Conservation (phyloP, 352 stramenopile species). For the Globisporangium mamillatum region DNA sequence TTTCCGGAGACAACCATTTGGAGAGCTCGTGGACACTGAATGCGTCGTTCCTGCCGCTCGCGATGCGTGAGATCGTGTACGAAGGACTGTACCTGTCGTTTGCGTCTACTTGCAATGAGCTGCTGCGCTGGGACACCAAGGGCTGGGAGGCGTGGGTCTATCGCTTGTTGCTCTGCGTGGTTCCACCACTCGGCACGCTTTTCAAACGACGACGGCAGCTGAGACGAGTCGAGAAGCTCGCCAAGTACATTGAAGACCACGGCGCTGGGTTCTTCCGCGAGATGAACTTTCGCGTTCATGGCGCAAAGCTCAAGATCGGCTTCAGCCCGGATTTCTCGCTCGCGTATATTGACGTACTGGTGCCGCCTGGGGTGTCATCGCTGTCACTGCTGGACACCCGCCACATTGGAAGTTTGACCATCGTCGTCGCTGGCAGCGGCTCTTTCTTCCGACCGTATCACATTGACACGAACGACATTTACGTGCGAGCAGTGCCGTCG, state of each 20-base stretch:
- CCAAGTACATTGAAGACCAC: constrained; percentile 64
- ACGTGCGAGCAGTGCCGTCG: constrained; percentile 69
- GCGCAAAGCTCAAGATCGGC: constrained; percentile 73
- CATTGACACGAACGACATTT: constrained; percentile 82
- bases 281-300: constrained; percentile 75
- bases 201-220: constrained; percentile 73
- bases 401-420: constrained; percentile 23
- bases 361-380: constrained; percentile 28
- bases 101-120: constrained; percentile 66
- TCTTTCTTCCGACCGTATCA: constrained; percentile 82
- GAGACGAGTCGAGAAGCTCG: constrained; percentile 55
- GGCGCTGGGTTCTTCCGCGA: constrained; percentile 78
- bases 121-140: constrained; percentile 52
- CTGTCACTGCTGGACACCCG: constrained; percentile 17
- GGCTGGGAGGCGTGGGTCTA: constrained; percentile 73
- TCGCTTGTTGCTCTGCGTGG: constrained; percentile 37
- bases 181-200: constrained; percentile 52
- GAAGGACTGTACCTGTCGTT: constrained; percentile 74
- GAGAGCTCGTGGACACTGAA: constrained; percentile 65
- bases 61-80: constrained; percentile 69
- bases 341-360: constrained; percentile 77
- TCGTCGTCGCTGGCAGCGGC: constrained; percentile 68
- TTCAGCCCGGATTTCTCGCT: constrained; percentile 86
- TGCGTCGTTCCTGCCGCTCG: constrained; percentile 48
- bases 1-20: constrained; percentile 68